These are phyloP conservation scores for Elongisporangium prolatum DNA, from an alignment of 352 stramenopile genomes.

Conservation along the genomic window DNA sequence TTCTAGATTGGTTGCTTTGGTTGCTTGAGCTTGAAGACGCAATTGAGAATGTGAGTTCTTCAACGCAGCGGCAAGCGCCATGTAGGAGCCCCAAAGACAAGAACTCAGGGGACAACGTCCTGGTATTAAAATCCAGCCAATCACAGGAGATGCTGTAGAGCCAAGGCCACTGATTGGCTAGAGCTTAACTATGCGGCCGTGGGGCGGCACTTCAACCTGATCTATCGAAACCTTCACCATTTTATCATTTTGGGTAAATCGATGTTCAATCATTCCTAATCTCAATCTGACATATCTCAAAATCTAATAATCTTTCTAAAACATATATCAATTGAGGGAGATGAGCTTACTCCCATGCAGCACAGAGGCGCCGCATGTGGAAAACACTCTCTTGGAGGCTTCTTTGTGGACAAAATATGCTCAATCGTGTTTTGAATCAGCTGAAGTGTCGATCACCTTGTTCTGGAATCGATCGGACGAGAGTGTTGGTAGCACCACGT, in stretches of 20 bases:
- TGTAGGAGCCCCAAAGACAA: conserved; percentile 9
- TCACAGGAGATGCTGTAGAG: neutral
- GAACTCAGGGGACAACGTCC: conserved; percentile 1
- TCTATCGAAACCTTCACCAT: neutral
- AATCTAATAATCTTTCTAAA: neutral
- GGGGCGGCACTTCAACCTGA: neutral
- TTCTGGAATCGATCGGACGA: neutral
- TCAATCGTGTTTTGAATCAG: neutral
- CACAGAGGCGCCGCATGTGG: neutral
- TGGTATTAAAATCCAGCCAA: conserved; percentile 4
- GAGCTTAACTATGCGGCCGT: conserved; percentile 2
- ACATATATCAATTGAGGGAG: neutral
- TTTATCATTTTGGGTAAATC: neutral
- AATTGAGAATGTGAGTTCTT: conserved; percentile 17
- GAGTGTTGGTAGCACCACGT: conserved; percentile 27
- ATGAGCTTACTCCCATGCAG: neutral
- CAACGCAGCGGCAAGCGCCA: neutral
- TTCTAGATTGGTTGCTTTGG: conserved; percentile 3
- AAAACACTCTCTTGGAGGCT: neutral
- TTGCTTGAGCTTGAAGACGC: conserved; percentile 11
- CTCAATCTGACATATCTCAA: neutral
- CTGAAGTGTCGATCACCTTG: neutral
- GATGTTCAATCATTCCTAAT: neutral
- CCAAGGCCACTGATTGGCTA: conserved; percentile 8
- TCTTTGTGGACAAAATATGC: neutral